Base-by-base conservation (phyloP, 306 rosid genomes). In the Leucaena leucocephala region DNA sequence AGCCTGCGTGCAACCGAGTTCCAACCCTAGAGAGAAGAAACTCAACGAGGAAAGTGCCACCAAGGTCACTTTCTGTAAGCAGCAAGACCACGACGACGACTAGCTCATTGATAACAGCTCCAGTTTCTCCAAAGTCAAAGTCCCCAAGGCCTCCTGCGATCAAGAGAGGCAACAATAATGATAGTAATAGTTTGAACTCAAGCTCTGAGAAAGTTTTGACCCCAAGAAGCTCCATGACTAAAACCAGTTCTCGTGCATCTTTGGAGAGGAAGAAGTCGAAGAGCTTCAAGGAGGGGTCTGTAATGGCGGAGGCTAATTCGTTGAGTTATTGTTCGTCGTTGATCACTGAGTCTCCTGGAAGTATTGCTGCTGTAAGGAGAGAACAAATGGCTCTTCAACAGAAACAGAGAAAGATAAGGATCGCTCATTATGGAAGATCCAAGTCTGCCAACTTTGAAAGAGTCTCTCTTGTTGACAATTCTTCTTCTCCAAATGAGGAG, bases 361-460 rank as follows among this genome's bases (percentile, higher is more conserved):
- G 93, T 82, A 92, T 94, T 43, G 98, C 98, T 55, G 97, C 94
- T 33, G 97, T 78, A 75, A 94, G 98, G 78, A 89, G 98, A 78
- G 95, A 94, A 46, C 98, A 94, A 49, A 74, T 94, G 88, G 98
- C 98, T 34, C 90, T 89, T 44, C 94, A 90, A 12, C 98, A 94
- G 45, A 94, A 96, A 2, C 97, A 96, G 48, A 91, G 98, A 46
- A 96, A 96, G 80, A 88, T 93, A 94, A 89, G 72, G 86, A 96
- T 90, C 75, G 97, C 98, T 2, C 98, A 96, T 87, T 96, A 96
- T 82, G 99, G 99, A 82, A 90, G 99, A 85, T 96, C 99, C 13
- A 96, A 91, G 68, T 96, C 99, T 68, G 97, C 96, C 0, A 90
- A 91, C 76, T 89, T 96, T 78, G 97, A 93, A 40, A 86, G 84